These are phyloP conservation scores for Olyra latifolia DNA, from an alignment of 176 grass and related monocot genomes.

Conservation along the genomic window DNA sequence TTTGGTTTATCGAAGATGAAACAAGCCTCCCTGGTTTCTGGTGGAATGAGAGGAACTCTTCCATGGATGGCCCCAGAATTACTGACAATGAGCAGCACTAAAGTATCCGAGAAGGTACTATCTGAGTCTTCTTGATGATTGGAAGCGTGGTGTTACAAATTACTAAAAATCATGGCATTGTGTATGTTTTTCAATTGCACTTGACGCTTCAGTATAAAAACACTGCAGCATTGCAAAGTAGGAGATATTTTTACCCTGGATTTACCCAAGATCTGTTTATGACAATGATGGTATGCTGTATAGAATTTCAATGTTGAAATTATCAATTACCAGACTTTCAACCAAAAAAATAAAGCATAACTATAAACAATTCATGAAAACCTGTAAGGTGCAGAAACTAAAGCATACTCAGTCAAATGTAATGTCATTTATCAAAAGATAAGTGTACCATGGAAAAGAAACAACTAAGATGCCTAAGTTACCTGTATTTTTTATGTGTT, in stretches of 20 bases:
- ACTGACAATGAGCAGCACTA: conserved; percentile 56
- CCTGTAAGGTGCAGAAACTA: not conserved
- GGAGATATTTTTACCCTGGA: not conserved
- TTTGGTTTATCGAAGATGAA: conserved; percentile 98
- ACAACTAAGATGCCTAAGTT: not conserved
- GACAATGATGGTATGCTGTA: not conserved
- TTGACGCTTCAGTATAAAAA: not conserved
- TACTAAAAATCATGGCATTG: not conserved
- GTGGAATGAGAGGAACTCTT: conserved; percentile 98
- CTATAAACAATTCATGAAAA: not conserved
- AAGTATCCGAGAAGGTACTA: conserved; percentile 85
- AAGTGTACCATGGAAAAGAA: not conserved
- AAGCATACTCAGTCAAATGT: not conserved
- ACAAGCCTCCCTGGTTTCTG: conserved; percentile 82
- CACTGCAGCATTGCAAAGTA: not conserved
- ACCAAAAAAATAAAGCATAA: not conserved
- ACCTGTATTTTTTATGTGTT: not conserved
- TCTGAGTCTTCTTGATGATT: conserved; percentile 14
- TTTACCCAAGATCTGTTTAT: not conserved
- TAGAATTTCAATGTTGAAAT: not conserved
- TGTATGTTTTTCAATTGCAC: conserved; percentile 4
- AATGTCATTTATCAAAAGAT: not conserved
- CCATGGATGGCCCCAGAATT: conserved; percentile 97
- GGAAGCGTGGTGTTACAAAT: not conserved
- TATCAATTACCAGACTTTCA: not conserved